Percentiles rank a stretch among this genome's conserved stretches.
Conservation (phyloP, 257 asterid species). For the Henckelia pumila region DNA sequence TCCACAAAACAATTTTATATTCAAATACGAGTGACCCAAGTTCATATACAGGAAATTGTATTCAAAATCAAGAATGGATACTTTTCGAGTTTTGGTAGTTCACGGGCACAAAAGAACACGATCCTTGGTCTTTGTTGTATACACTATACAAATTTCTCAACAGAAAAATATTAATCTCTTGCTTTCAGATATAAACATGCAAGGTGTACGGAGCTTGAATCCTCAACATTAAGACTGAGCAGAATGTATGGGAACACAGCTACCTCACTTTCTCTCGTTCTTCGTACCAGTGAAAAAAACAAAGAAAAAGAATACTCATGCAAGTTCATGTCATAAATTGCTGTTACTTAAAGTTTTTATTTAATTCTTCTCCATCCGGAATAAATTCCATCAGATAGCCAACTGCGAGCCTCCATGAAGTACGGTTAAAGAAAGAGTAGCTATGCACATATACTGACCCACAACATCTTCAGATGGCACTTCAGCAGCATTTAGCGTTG, state of each 20-base stretch:
- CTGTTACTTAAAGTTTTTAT: neutral
- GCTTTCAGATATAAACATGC: neutral
- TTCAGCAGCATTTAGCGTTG: constrained; percentile 70
- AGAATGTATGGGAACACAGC: neutral
- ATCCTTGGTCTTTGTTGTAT: neutral
- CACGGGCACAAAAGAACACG: neutral
- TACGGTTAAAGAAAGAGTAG: neutral
- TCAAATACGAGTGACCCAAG: neutral
- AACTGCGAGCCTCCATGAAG: neutral
- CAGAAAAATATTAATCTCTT: neutral
- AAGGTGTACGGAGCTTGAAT: neutral
- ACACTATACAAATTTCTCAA: neutral
- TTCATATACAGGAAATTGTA: neutral
- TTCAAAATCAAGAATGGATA: neutral
- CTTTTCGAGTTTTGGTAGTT: too few species aligned
- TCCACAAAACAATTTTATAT: neutral
- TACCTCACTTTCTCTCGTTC: neutral
- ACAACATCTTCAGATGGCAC: constrained; percentile 89
- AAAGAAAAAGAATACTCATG: neutral
- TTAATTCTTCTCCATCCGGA: neutral
- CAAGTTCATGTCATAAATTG: neutral
- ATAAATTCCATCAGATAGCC: neutral
- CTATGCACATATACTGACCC: constrained; percentile 37
- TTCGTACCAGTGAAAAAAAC: too few species aligned
- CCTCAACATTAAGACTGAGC: neutral